These are phyloP conservation scores for Beauveria rudraprayagi DNA, from an alignment of 2,329 filamentous ascomycete species.

Conservation along the genomic window DNA sequence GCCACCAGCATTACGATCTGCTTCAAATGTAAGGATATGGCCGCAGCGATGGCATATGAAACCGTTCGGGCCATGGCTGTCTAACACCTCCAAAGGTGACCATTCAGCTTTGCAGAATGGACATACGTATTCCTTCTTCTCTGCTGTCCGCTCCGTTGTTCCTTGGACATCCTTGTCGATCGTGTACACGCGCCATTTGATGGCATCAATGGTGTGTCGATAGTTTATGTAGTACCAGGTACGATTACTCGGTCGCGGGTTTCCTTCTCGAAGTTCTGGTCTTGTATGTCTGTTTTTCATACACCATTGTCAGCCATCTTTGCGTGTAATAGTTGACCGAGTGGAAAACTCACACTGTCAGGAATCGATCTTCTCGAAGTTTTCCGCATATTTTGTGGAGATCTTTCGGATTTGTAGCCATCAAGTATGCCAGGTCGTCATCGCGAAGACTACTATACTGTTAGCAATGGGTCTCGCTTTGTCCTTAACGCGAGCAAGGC, in stretches of 20 bases:
- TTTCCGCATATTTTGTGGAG: slow-evolving; percentile 82
- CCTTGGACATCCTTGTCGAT: slow-evolving; percentile 85
- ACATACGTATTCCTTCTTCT: slow-evolving; percentile 91
- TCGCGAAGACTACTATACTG: slow-evolving; percentile 63
- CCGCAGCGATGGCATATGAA: slow-evolving; percentile 81
- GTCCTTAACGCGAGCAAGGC: slow-evolving; percentile 54
- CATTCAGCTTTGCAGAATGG: slow-evolving; percentile 74
- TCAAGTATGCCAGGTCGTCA: slow-evolving; percentile 77
- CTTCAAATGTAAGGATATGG: slow-evolving; percentile 53
- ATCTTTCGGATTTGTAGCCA: slow-evolving; percentile 86
- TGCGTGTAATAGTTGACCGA: not conserved
- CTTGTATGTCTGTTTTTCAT: slow-evolving; percentile 45
- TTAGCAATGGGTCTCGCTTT: not conserved
- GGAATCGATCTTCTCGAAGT: slow-evolving; percentile 76
- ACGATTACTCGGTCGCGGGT: slow-evolving; percentile 71
- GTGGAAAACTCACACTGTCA: slow-evolving; percentile 56
- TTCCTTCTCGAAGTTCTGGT: slow-evolving; percentile 70
- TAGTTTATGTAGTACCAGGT: slow-evolving; percentile 98
- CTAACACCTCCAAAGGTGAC: slow-evolving; percentile 82
- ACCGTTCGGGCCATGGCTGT: slow-evolving; percentile 59
- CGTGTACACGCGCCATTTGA: slow-evolving; percentile 87
- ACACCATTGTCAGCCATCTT: slow-evolving; percentile 19
- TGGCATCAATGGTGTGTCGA: slow-evolving; percentile 86
- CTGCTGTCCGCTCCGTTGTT: slow-evolving; percentile 67
- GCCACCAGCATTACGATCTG: slow-evolving; percentile 60